phyloP scores from a whole-genome alignment of 768 basidiomycete genomes.

The Crassisporium funariophilum region DNA sequence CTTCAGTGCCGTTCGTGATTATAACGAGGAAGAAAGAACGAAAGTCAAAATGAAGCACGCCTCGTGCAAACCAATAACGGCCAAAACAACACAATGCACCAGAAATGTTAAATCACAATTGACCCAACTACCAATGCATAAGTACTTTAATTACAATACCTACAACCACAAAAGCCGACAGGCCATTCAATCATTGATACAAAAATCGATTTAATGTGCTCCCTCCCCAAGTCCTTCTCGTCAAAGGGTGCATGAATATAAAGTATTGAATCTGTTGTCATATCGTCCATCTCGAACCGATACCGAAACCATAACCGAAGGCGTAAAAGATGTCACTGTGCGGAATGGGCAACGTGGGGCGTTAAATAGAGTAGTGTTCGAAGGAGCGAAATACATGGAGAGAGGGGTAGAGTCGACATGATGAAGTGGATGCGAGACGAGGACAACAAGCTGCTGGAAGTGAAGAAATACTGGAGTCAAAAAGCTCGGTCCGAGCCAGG shows the following conservation, averaged over 20 bases:
- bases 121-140: too few relatives aligned
- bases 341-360: too few relatives aligned
- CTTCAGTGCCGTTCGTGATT: background rate
- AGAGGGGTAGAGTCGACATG: too few relatives aligned
- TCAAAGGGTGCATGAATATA: background rate
- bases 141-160: background rate
- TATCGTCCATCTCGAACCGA: slow-evolving; percentile 19
- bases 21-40: background rate
- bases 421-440: too few relatives aligned
- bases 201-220: too few relatives aligned
- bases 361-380: background rate
- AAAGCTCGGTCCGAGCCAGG: too few relatives aligned
- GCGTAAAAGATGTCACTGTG: slow-evolving; percentile 1
- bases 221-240: too few relatives aligned
- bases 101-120: too few relatives aligned
- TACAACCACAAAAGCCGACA: background rate
- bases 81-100: too few relatives aligned
- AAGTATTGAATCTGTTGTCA: background rate
- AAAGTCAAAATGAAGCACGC: background rate
- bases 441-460: too few relatives aligned
- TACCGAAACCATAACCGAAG: slow-evolving; percentile 3
- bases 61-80: background rate
- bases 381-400: too few relatives aligned
- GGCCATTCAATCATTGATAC: background rate
- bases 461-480: too few relatives aligned